Percentiles rank a stretch among this genome's conserved stretches.
Evolutionary conservation across 2,329 filamentous ascomycete genomes (phyloP).

Genomic region (Colletotrichum nymphaeae): DNA sequence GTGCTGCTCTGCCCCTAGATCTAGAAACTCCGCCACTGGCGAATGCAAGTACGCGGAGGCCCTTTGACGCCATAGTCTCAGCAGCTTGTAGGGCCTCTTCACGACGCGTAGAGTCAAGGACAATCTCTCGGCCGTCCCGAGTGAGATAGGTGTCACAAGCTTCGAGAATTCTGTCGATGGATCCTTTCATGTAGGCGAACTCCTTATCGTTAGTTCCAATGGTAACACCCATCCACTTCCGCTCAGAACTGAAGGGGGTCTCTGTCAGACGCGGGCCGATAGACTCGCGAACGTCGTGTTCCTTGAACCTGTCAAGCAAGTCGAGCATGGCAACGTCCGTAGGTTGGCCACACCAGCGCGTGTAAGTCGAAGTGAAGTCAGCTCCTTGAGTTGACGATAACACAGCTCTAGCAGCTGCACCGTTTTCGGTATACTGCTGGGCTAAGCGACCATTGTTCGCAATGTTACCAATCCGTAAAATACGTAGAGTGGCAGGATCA

Average conservation of each 20-base stretch:
- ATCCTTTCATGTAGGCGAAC: conserved; percentile 94
- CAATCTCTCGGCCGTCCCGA: conserved; percentile 85
- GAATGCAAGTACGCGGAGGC: conserved; percentile 91
- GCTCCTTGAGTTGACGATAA: conserved; percentile 84
- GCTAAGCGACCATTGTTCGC: conserved; percentile 93
- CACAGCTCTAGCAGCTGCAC: conserved; percentile 80
- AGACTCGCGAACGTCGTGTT: conserved; percentile 89
- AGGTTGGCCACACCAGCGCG: conserved; percentile 95
- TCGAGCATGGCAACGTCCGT: conserved; percentile 98
- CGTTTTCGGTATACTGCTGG: conserved; percentile 75
- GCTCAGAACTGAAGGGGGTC: conserved; percentile 94
- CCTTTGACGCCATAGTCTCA: conserved; percentile 87
- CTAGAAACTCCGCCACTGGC: conserved; percentile 80
- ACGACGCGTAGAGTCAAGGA: conserved; percentile 80
- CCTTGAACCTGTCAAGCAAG: conserved; percentile 88
- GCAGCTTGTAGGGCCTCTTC: conserved; percentile 83
- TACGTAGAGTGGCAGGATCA: conserved; percentile 80
- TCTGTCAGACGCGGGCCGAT: conserved; percentile 86
- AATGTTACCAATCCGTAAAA: conserved; percentile 93
- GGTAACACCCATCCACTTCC: conserved; percentile 99
- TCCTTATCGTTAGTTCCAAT: conserved; percentile 77
- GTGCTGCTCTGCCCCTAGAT: conserved; percentile 54
- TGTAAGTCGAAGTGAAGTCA: conserved; percentile 73
- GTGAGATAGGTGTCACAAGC: conserved; percentile 93
- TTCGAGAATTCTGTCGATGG: conserved; percentile 86